Percentiles rank a stretch among this genome's conserved stretches.
Evolutionary conservation across 2,329 filamentous ascomycete genomes (phyloP).

Genomic region (Ascochyta fabae): DNA sequence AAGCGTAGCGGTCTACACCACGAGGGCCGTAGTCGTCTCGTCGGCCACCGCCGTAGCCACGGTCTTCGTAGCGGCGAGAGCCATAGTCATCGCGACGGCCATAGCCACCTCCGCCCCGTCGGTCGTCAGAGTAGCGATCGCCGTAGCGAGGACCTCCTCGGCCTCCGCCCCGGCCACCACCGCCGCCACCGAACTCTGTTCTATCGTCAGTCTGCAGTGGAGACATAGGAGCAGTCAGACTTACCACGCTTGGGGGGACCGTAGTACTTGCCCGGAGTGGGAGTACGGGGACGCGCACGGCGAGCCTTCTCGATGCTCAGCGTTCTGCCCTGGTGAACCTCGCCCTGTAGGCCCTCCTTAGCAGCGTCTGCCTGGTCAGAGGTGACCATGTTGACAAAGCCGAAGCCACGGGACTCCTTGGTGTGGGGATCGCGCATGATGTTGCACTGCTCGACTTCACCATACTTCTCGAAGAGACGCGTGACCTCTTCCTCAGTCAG

Average conservation of each 20-base stretch:
- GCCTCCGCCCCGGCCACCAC: constrained; percentile 53
- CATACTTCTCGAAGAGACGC: constrained; percentile 97
- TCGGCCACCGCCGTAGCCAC: constrained; percentile 64
- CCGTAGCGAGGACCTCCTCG: constrained; percentile 59
- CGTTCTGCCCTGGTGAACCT: constrained; percentile 92
- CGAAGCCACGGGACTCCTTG: constrained; percentile 97
- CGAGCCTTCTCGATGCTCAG: constrained; percentile 99
- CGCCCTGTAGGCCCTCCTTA: constrained; percentile 93
- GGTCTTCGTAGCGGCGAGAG: constrained; percentile 48
- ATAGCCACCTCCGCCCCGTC: constrained; percentile 55
- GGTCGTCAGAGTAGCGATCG: constrained; percentile 55
- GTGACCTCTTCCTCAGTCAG: constrained; percentile 89
- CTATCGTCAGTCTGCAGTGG: constrained; percentile 18
- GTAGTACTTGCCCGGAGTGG: constrained; percentile 98
- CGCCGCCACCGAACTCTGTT: constrained; percentile 54
- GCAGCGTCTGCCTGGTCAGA: constrained; percentile 95
- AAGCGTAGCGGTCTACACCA: constrained; percentile 63
- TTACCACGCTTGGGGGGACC: constrained; percentile 96
- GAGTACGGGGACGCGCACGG: constrained; percentile 90
- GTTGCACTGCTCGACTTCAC: constrained; percentile 98
- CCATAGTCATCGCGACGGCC: constrained; percentile 57
- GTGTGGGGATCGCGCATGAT: constrained; percentile 99
- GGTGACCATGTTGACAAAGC: constrained; percentile 98
- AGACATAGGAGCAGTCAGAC: constrained; percentile 37
- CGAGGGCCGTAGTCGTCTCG: constrained; percentile 48